Evolutionary conservation across 1,284 basidiomycete species (phyloP), one percentile per base, ranked within the genome.

Genomic region (Pascua guehoae): DNA sequence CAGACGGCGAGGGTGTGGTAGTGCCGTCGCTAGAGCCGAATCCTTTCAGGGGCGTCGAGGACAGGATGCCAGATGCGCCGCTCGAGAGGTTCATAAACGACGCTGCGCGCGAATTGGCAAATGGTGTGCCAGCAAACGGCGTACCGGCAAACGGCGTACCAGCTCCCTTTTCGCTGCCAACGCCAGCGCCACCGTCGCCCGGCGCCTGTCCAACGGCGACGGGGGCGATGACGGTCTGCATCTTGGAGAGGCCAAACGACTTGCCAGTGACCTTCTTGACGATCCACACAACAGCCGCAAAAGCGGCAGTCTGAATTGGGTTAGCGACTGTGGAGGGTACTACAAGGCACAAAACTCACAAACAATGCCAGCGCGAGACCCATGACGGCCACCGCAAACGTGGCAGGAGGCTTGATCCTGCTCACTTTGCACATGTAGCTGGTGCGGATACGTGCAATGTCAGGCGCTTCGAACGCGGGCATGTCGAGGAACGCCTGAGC

Each of bases 291-390:
- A 49, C 37, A 10, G 44, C 51, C 7, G 56, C 45, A 7, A 50
- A 41, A 3, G 36, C 50, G 14, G 46, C 55, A 14, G 51, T 47
- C 12, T 49, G 50, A 17, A 48, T 39, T 12, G 57, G 52, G 24
- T 48, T 48, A 17, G 44, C n/a, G n/a, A n/a, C n/a, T n/a, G n/a
- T n/a, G n/a, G n/a, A n/a, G n/a, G n/a, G n/a, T n/a, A n/a, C n/a
- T n/a, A n/a, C n/a, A n/a, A n/a, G n/a, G n/a, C n/a, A n/a, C n/a
- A n/a, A n/a, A n/a, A 42, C 47, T 57, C 8, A 57, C 60, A 38
- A 62, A 62, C 10, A 62, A 49, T 15, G 60, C 60, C 14, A 62
- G 53, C n/a, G 57, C 51, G 7, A 59, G 17, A 52, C 57, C 60
- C 5, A 62, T 47, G 2, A 62, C 60, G 5, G 54, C 44, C 16